Evolutionary conservation across 768 basidiomycete genomes (phyloP).

Genomic region (Russula ochroleuca): DNA sequence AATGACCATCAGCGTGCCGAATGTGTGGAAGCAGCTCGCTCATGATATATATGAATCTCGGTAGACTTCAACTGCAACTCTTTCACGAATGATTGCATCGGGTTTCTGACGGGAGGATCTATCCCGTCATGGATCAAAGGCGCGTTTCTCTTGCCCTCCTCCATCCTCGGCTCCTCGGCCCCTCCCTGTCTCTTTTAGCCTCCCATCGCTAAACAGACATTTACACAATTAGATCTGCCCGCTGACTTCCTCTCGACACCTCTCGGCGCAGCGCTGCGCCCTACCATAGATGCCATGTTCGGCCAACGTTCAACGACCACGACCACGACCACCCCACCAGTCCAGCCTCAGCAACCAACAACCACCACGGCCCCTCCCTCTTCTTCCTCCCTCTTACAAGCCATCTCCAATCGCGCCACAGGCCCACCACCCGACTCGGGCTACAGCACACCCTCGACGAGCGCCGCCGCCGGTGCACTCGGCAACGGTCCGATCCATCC

Average conservation of each 20-base stretch:
- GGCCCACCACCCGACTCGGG: constrained; percentile 27
- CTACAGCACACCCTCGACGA: constrained; percentile 39
- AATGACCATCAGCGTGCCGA: constrained; percentile 4
- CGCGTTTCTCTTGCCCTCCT: constrained; percentile 33
- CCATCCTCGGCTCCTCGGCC: too few species aligned
- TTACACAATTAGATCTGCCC: constrained; percentile 52
- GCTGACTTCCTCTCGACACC: constrained; percentile 86
- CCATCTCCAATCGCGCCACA: constrained; percentile 51
- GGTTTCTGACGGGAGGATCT: constrained; percentile 77
- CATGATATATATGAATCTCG: not conserved
- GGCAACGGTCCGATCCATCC: constrained; percentile 54
- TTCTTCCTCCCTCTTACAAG: constrained; percentile 45
- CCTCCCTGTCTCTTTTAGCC: not conserved
- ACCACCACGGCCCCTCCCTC: not conserved
- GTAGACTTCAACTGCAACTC: constrained; percentile 93
- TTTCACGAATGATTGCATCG: constrained; percentile 84
- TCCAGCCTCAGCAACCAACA: not conserved
- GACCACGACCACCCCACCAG: not conserved
- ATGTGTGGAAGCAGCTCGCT: not conserved
- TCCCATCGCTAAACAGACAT: not conserved
- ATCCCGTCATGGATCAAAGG: constrained; percentile 84
- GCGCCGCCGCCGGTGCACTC: constrained; percentile 46
- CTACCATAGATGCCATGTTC: constrained; percentile 91
- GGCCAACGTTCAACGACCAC: constrained; percentile 31
- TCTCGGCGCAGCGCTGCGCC: constrained; percentile 79